phyloP scores from a whole-genome alignment of 1,139 yeast species.

The Lodderomyces pseudojiufengensis region DNA sequence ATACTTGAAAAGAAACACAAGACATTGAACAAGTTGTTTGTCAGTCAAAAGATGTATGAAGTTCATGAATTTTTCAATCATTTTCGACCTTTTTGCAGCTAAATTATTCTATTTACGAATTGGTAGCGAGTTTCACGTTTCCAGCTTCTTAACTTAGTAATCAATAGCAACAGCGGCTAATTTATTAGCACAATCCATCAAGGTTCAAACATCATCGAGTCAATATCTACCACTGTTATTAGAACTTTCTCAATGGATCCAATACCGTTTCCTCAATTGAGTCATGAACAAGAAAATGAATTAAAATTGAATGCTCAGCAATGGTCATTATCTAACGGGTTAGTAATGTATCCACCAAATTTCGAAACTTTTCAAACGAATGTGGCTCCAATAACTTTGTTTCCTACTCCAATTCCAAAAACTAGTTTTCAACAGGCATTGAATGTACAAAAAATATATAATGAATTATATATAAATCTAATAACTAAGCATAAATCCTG shows the following conservation, averaged over 20 bases:
- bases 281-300: slow-evolving; percentile 22
- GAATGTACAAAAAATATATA: slow-evolving; percentile 65
- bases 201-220: too few relatives aligned
- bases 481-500: slow-evolving; percentile 53
- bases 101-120: too few relatives aligned
- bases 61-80: too few relatives aligned
- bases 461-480: slow-evolving; percentile 68
- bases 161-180: too few relatives aligned
- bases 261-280: slow-evolving; percentile 32
- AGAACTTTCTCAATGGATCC: slow-evolving; percentile 15
- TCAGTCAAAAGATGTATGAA: too few relatives aligned
- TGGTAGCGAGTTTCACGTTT: too few relatives aligned
- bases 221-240: too few relatives aligned
- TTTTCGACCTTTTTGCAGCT: too few relatives aligned
- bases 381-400: slow-evolving; percentile 83
- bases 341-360: slow-evolving; percentile 69
- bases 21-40: too few relatives aligned
- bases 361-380: slow-evolving; percentile 46
- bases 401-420: slow-evolving; percentile 85
- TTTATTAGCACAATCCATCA: too few relatives aligned
- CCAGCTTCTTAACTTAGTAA: too few relatives aligned
- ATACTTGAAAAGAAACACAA: too few relatives aligned
- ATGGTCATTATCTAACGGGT: slow-evolving; percentile 77
- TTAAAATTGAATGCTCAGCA: slow-evolving; percentile 53
- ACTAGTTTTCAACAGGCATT: slow-evolving; percentile 63